These are phyloP conservation scores for Backusella australiensis DNA, from an alignment of 192 early-diverging fungal genomes.

Conservation along the genomic window DNA sequence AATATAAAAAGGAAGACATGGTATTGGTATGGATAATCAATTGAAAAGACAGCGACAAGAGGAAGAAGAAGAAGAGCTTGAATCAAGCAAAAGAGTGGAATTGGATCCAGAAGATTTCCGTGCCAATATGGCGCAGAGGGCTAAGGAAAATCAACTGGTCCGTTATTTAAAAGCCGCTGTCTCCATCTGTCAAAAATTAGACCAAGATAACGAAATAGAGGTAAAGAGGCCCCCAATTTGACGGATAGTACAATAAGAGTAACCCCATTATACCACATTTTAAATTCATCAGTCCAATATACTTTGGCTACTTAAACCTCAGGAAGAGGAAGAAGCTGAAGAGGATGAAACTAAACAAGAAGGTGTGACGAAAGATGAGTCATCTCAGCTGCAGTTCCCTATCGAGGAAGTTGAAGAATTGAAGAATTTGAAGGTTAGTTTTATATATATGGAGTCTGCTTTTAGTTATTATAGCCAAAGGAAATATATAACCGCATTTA, in stretches of 20 bases:
- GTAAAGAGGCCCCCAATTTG: neutral
- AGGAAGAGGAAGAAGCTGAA: slow-evolving; percentile 25
- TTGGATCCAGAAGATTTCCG: slow-evolving; percentile 41
- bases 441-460: neutral
- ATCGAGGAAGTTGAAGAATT: slow-evolving; percentile 13
- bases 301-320: slow-evolving; percentile 2
- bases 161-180: slow-evolving; percentile 39
- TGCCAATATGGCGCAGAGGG: slow-evolving; percentile 27
- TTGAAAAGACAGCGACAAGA: slow-evolving; percentile 29
- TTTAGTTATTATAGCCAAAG: too few relatives aligned
- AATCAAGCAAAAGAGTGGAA: slow-evolving; percentile 16
- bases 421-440: slow-evolving; percentile 8
- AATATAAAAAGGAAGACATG: slow-evolving; percentile 32
- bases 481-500: neutral
- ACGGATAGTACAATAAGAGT: neutral
- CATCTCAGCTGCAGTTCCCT: neutral
- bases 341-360: neutral
- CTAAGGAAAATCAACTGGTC: slow-evolving; percentile 31
- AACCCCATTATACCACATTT: neutral
- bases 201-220: slow-evolving; percentile 25
- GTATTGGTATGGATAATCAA: slow-evolving; percentile 45
- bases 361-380: neutral
- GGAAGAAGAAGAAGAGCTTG: slow-evolving; percentile 30
- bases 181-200: slow-evolving; percentile 39
- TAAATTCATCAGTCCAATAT: slow-evolving; percentile 12